These are phyloP conservation scores for Sphaerosporella brunnea DNA, from an alignment of 495 filamentous ascomycete species.

Conservation along the genomic window DNA sequence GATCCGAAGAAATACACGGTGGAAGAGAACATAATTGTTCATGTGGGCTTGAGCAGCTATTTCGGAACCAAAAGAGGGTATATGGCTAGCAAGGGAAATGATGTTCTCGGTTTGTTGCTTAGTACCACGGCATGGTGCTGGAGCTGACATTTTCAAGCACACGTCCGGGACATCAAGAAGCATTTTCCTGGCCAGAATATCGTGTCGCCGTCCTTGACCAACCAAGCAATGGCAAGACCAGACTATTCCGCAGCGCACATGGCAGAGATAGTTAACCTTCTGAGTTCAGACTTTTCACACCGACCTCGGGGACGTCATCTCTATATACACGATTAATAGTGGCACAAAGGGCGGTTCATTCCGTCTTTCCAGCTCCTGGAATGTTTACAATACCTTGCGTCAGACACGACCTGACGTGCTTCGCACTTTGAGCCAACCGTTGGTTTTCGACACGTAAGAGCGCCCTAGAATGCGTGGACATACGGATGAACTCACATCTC, in stretches of 20 bases:
- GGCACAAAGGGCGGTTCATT: conserved; percentile 1
- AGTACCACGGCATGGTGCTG: not conserved
- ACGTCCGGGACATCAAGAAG: not conserved
- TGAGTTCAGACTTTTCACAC: conserved; percentile 30
- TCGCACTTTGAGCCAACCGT: not conserved
- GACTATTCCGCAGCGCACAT: not conserved
- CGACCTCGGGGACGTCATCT: conserved; percentile 33
- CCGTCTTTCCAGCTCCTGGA: not conserved
- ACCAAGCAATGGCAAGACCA: not conserved
- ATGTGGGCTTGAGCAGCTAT: conserved; percentile 35
- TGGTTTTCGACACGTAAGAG: conserved; percentile 3
- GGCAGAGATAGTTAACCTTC: not conserved
- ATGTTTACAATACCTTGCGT: not conserved
- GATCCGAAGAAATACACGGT: conserved; percentile 28
- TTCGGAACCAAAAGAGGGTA: conserved; percentile 34
- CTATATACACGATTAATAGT: conserved; percentile 20
- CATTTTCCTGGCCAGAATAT: not conserved
- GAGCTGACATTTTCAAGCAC: not conserved
- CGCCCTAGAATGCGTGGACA: not conserved
- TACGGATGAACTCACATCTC: not conserved
- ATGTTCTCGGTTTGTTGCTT: not conserved
- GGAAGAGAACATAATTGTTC: conserved; percentile 34
- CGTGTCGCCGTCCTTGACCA: not conserved
- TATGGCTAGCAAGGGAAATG: conserved; percentile 32
- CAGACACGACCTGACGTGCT: conserved; percentile 1